Percentiles rank a stretch among this genome's conserved stretches.
phyloP scores from a whole-genome alignment of 1,284 basidiomycete genomes.

The Megacollybia platyphylla region DNA sequence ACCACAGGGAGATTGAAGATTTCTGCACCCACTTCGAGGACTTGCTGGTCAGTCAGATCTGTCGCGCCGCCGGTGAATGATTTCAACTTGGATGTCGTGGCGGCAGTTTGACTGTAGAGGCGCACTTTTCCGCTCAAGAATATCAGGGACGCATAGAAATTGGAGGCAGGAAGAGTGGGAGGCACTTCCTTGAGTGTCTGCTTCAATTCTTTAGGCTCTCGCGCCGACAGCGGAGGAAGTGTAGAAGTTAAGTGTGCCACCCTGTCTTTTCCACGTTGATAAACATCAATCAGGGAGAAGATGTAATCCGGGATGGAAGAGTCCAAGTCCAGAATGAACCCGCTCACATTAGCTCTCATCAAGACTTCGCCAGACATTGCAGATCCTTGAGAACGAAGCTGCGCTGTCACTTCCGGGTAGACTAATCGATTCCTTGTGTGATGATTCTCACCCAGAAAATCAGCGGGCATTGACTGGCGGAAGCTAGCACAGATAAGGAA shows the following conservation, averaged over 20 bases:
- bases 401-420: constrained; percentile 72
- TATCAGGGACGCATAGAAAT: constrained; percentile 59
- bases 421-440: constrained; percentile 63
- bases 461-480: constrained; percentile 51
- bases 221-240: constrained; percentile 23
- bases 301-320: constrained; percentile 71
- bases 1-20: constrained; percentile 68
- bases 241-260: constrained; percentile 49
- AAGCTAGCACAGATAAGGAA: constrained; percentile 36
- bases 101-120: constrained; percentile 38
- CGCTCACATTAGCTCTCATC: constrained; percentile 68
- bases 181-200: constrained; percentile 12
- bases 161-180: constrained; percentile 34
- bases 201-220: constrained; percentile 11
- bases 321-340: constrained; percentile 79
- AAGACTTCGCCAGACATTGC: constrained; percentile 42
- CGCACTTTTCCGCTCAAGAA: constrained; percentile 76
- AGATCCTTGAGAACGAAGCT: constrained; percentile 48
- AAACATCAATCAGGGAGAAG: constrained; percentile 77
- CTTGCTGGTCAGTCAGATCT: constrained; percentile 34
- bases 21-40: constrained; percentile 40
- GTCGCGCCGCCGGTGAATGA: constrained; percentile 20
- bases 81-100: constrained; percentile 21
- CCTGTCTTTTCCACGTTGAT: constrained; percentile 69
- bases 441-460: constrained; percentile 67